Evolutionary conservation across 306 rosid genomes (phyloP).

Genomic region (Quercus alba): DNA sequence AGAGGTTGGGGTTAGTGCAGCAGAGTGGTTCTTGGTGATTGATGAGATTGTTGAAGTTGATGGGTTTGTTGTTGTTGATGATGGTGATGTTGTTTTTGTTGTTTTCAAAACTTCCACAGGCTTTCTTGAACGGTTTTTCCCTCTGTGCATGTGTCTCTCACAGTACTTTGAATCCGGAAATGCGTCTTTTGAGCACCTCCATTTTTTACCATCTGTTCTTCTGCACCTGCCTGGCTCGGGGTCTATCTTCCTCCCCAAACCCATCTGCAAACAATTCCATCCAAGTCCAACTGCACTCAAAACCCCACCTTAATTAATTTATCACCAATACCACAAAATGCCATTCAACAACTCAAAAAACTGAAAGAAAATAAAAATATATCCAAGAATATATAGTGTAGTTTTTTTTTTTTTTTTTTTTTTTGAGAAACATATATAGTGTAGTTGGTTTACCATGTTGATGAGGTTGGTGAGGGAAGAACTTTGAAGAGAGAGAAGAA

Average conservation of each 20-base stretch:
- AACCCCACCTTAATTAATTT: constrained; percentile 1
- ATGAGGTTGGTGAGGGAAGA: constrained; percentile 62
- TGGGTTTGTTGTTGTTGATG: constrained; percentile 19
- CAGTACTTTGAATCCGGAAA: constrained; percentile 94
- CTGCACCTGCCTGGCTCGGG: constrained; percentile 98
- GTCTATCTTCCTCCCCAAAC: constrained; percentile 89
- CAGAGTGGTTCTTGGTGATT: constrained; percentile 34
- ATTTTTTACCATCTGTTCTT: constrained; percentile 96
- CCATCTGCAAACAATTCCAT: constrained; percentile 92
- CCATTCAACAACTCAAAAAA: neutral
- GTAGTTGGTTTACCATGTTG: constrained; percentile 51
- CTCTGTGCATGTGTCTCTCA: constrained; percentile 99
- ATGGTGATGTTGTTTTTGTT: constrained; percentile 19
- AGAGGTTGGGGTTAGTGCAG: constrained; percentile 41
- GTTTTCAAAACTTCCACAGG: constrained; percentile 87
- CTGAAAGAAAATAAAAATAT: neutral
- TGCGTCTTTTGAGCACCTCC: constrained; percentile 98
- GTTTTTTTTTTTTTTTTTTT: neutral
- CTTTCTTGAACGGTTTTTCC: constrained; percentile 99
- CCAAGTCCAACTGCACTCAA: constrained; percentile 78
- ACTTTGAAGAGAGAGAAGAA: constrained; percentile 55
- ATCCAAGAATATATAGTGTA: neutral
- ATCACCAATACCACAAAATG: neutral
- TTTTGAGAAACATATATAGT: neutral
- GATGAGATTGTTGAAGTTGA: constrained; percentile 43